A percentile compares a stretch with the other conserved stretches of the same genome.
Conservation (phyloP, 2,329 filamentous ascomycete genomes). For the Gaeumannomyces tritici region DNA sequence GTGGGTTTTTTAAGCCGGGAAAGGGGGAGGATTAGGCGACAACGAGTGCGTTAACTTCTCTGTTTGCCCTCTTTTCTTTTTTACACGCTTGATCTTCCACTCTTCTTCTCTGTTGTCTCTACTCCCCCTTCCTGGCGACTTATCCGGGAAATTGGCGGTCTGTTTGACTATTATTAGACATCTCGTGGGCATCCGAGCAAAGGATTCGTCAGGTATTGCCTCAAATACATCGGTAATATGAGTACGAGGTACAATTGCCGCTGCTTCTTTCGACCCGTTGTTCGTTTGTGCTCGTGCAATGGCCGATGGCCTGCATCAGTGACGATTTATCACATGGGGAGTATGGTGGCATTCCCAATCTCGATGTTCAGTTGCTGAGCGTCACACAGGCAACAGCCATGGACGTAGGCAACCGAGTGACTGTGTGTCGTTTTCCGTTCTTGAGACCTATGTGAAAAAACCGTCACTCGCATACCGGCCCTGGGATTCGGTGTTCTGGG, state of each 20-base stretch:
- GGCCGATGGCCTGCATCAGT: not conserved
- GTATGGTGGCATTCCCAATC: too few relatives aligned
- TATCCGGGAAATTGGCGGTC: not conserved
- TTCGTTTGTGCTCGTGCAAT: not conserved
- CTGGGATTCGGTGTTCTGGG: too few relatives aligned
- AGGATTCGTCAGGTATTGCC: not conserved
- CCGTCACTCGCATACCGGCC: too few relatives aligned
- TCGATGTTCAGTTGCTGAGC: too few relatives aligned
- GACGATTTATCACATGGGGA: not conserved
- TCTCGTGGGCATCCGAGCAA: not conserved
- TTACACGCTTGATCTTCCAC: constrained; percentile 3
- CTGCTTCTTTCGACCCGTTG: not conserved
- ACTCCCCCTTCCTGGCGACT: not conserved
- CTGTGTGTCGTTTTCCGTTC: too few relatives aligned
- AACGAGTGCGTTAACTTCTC: not conserved
- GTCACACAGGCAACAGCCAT: too few relatives aligned
- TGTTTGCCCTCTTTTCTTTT: constrained; percentile 1
- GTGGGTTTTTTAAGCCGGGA: not conserved
- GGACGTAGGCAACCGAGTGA: too few relatives aligned
- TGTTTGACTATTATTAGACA: not conserved
- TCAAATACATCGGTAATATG: not conserved
- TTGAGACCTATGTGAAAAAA: too few relatives aligned
- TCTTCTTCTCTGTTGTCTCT: constrained; percentile 3
- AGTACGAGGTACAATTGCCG: not conserved
- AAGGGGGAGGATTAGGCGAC: not conserved